phyloP scores from a whole-genome alignment of 2,329 filamentous ascomycete species.

The Cladorrhinum sp. region DNA sequence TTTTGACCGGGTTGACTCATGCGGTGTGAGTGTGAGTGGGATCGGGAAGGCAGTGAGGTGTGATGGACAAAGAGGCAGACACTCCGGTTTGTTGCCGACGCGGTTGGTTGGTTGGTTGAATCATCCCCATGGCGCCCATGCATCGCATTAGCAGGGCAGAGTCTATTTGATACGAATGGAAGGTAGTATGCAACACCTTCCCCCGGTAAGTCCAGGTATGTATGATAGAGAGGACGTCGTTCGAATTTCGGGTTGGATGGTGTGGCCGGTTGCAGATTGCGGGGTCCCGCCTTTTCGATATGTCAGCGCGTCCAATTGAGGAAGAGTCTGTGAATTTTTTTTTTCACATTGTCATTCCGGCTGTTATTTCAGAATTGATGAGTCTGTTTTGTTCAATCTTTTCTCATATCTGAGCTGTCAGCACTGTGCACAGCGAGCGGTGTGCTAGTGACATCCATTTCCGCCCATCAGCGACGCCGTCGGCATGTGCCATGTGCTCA shows the following conservation, averaged over 20 bases:
- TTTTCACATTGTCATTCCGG: background rate
- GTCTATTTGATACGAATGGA: constrained; percentile 1
- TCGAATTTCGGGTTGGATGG: background rate
- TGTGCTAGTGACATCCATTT: background rate
- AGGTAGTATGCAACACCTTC: constrained; percentile 5
- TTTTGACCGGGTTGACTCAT: constrained; percentile 16
- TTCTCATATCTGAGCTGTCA: background rate
- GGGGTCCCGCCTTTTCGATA: background rate
- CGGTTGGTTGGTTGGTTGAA: constrained; percentile 7
- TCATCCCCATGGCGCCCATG: background rate
- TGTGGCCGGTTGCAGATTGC: background rate
- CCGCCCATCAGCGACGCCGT: background rate
- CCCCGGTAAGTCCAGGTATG: background rate
- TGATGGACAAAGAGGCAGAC: constrained; percentile 1
- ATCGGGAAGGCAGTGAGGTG: background rate
- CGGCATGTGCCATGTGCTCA: background rate
- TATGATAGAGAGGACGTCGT: background rate
- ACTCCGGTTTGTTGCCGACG: constrained; percentile 7
- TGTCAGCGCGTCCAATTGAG: background rate
- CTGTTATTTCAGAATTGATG: background rate
- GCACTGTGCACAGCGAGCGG: background rate
- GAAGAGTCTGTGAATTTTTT: background rate
- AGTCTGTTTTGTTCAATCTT: background rate
- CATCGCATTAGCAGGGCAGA: background rate
- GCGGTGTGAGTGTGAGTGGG: constrained; percentile 11